Evolutionary conservation across 805 yeast species (phyloP), one percentile per base, ranked within the genome.

Genomic region (Candida quercuum): DNA sequence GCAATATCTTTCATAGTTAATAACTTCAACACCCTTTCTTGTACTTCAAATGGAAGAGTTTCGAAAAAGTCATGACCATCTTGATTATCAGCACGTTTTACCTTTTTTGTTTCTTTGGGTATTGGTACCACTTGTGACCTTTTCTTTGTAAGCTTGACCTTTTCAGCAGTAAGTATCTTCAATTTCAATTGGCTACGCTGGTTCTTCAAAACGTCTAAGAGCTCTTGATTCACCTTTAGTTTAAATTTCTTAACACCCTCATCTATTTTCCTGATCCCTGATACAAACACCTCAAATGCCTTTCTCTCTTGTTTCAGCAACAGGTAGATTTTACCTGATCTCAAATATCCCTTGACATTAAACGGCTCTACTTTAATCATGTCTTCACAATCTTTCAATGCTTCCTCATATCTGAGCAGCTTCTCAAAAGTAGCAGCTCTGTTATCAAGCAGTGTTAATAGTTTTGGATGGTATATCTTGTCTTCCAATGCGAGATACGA

Each of bases 351-450:
- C 25, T 48, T 47, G 3, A 49, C 38, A 19, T 47, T 52, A 36
- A 43, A 54, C 5, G 57, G 57, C 26, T 54, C 59, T 13, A 46
- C 31, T 5, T 41, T 36, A 7, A 48, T 36, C 30, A 42, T 40
- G 16, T 42, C 33, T 9, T 40, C 28, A 2, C 51, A 47, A 21
- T 54, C 59, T 1, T 19, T 14, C 15, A 51, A 16, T 1, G 57
- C 55, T 6, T 43, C 45, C 3, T 31, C 29, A 5, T 18, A 16
- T 16, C 36, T 37, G 2, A 38, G 32, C 18, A 42, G 22, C 28
- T 47, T 52, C 36, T 50, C 52, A 17, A 38, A 37, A 1, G 47
- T 42, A 2, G 54, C 51, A 9, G 56, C 51, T 16, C 59, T 35
- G 23, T 43, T 39, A 27, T 52, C 57, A n/a, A 50, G 38, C 14